Evolutionary conservation across 331 rosid species (phyloP), one percentile per base, ranked within the genome.

Genomic region (Cydonia oblonga): DNA sequence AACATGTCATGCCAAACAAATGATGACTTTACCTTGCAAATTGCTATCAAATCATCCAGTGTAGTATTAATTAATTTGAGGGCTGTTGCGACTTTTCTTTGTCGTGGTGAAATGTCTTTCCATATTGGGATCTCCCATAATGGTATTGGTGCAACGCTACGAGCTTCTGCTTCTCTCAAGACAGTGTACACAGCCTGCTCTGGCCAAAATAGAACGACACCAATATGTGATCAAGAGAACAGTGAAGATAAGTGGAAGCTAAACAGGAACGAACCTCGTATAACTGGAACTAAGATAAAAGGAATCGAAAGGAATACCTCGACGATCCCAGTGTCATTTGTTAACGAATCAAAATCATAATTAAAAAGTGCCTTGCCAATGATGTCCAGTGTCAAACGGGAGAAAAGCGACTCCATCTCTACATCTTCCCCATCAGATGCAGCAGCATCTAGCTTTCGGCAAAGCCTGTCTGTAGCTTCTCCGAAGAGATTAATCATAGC

Each of bases 381-480:
- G 70, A 90, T 57, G 66, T 93, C 98, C 81, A 93, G 81, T 29
- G 98, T 93, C 87, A 93, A 84, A 81, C 87, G 90, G 25, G 98
- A 93, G 90, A 93, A 93, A 78, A 91, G 92, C 52, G 98, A 93
- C 77, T 93, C 98, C 98, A 93, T 89, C 76, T 93, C 98, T 24
- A 85, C 96, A 78, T 91, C 96, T 84, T 91, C 92, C 72, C 98
- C 97, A 71, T 86, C 89, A 71, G 82, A 85, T 76, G 95, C 96
- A 40, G 97, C 95, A 28, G 78, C 82, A 57, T 93, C 97, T 72
- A 93, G 88, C 86, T 89, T 91, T 71, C 70, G 84, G 84, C 98
- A 93, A 77, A 93, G 98, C 87, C 90, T 85, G 64, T 93, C 96
- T 68, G 97, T 77, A 73, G 98, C 98, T 91, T 89, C 89, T 82